Evolutionary conservation across 2,329 filamentous ascomycete species (phyloP), one percentile per base, ranked within the genome.

Genomic region (Volutella citrinella): DNA sequence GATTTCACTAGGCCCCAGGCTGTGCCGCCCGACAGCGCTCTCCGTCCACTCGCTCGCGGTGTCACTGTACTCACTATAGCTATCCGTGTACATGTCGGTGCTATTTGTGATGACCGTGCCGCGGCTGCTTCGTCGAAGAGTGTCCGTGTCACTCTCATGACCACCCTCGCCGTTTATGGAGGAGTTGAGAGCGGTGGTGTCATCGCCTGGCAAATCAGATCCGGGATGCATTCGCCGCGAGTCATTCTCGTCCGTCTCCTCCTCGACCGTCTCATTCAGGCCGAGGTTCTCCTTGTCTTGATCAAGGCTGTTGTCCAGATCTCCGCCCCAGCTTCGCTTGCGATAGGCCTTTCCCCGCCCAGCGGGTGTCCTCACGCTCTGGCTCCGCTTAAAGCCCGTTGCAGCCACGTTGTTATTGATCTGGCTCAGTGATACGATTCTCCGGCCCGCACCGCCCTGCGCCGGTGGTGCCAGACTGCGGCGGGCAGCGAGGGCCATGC

Each of bases 401-500:
- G 64, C 66, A 6, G 80, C 69, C 20, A 78, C 70, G 54, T 93
- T 91, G 57, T 83, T 82, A 34, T 80, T 87, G 49, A 97, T 94
- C 63, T 96, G 87, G 57, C 84, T 94, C 21, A 97, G 77, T 31
- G 88, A 95, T 39, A 94, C 76, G 52, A 97, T 96, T 30, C 93
- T 81, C 24, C 91, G 77, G 56, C 80, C 74, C 56, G 82, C 71
- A 52, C 77, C 67, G 13, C 69, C 66, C 29, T 73, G 63, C 13
- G 64, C 69, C 2, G 77, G 60, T 36, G 52, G 60, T 33, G 55
- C 64, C 31, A 62, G 66, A 52, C 55, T 76, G 43, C 72, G 62
- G 59, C 72, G 70, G 50, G 76, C 64, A 5, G 67, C 64, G 42
- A 81, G 66, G 3, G 75, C 74, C 55, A 80, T 70, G 48, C 64